A percentile compares a stretch with the other conserved stretches of the same genome.
phyloP scores from a whole-genome alignment of 495 filamentous ascomycete species.

The Penicillium angulare region DNA sequence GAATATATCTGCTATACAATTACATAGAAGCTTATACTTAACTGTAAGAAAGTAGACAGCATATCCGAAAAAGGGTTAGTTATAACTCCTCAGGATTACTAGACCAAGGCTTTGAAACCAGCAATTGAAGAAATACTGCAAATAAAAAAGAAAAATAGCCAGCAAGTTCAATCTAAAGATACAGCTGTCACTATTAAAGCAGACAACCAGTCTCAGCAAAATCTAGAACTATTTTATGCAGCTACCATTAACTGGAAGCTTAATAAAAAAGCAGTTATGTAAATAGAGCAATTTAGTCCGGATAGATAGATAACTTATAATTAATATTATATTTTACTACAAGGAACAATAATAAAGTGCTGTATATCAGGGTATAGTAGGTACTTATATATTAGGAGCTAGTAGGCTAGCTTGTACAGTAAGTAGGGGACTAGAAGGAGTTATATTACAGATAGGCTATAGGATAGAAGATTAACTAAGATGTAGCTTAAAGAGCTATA shows the following conservation, averaged over 20 bases:
- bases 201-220: neutral
- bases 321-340: slow-evolving; percentile 11
- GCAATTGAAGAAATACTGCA: slow-evolving; percentile 9
- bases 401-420: neutral
- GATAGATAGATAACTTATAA: slow-evolving; percentile 9
- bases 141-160: slow-evolving; percentile 8
- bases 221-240: neutral
- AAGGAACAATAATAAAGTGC: slow-evolving; percentile 1
- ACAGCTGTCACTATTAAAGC: neutral
- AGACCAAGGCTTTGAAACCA: neutral
- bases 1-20: slow-evolving; percentile 10
- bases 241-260: neutral
- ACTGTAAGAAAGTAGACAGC: slow-evolving; percentile 9
- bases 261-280: slow-evolving; percentile 13
- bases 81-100: slow-evolving; percentile 6
- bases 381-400: no score
- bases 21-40: slow-evolving; percentile 12
- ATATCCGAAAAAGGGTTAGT: slow-evolving; percentile 8
- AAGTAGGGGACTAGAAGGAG: no score
- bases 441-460: no score
- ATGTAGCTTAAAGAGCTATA: no score
- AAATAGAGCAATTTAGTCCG: slow-evolving; percentile 14
- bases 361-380: no score
- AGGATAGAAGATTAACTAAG: no score
- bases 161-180: slow-evolving; percentile 2